Conservation (phyloP, 768 basidiomycete species). For the Zangia roseola region DNA sequence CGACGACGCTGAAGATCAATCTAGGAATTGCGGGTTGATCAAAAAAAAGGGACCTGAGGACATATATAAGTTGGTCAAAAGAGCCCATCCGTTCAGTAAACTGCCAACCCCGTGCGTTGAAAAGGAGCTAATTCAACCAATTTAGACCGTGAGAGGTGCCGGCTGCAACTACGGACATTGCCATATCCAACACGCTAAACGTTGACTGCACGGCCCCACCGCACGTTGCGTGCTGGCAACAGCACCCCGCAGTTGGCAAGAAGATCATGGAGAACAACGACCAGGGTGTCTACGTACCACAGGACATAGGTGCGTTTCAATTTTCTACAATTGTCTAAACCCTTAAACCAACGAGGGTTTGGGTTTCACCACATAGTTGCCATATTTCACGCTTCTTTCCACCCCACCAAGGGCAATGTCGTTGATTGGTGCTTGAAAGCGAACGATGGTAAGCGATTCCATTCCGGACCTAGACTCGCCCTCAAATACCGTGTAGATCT, state of each 20-base stretch:
- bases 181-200: conserved; percentile 13
- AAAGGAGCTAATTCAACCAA: conserved; percentile 20
- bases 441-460: conserved; percentile 51
- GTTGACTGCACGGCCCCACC: conserved; percentile 12
- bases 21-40: background rate
- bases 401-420: conserved; percentile 77
- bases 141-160: conserved; percentile 28
- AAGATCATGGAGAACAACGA: conserved; percentile 28
- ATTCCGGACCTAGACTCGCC: background rate
- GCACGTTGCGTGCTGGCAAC: conserved; percentile 22
- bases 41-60: background rate
- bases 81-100: background rate
- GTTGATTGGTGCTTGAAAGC: conserved; percentile 79
- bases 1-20: background rate
- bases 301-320: conserved; percentile 49
- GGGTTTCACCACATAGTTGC: conserved; percentile 48
- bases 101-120: background rate
- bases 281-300: conserved; percentile 39
- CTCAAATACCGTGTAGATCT: conserved; percentile 44
- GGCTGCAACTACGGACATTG: conserved; percentile 17
- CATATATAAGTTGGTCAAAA: background rate
- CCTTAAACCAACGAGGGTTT: background rate
- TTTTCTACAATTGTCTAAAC: background rate
- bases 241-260: conserved; percentile 17
- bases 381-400: conserved; percentile 83